Evolutionary conservation across 2,329 filamentous ascomycete species (phyloP).

Genomic region (Penicillium griseofulvum): DNA sequence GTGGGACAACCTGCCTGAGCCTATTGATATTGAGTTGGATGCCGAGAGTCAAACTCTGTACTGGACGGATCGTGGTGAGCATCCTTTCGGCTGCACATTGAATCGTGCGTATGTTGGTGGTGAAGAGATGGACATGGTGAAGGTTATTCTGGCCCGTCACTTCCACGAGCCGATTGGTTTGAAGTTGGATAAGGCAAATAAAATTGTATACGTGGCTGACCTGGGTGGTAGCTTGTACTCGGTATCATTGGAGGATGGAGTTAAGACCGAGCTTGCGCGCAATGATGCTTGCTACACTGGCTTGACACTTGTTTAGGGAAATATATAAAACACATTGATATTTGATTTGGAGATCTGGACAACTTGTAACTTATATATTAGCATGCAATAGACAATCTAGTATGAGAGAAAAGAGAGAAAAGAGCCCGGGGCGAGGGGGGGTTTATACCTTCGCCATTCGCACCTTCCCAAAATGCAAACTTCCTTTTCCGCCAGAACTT

Average conservation of each 20-base stretch:
- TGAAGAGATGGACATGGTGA: conserved; percentile 7
- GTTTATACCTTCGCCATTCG: background rate
- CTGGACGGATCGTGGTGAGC: conserved; percentile 62
- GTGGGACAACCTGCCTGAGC: conserved; percentile 51
- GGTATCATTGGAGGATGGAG: conserved; percentile 16
- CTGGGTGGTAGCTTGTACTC: conserved; percentile 27
- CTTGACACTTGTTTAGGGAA: conserved; percentile 11
- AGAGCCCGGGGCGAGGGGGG: background rate
- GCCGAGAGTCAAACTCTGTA: conserved; percentile 48
- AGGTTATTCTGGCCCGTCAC: conserved; percentile 30
- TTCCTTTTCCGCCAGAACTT: too few relatives aligned
- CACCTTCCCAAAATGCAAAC: background rate
- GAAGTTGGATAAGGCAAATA: conserved; percentile 18
- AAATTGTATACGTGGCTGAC: conserved; percentile 25
- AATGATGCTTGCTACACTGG: conserved; percentile 23
- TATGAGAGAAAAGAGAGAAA: background rate
- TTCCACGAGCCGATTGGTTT: conserved; percentile 43
- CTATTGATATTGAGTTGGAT: conserved; percentile 59
- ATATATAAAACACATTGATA: background rate
- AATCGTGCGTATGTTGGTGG: conserved; percentile 39
- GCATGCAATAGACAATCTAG: background rate
- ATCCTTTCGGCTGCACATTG: conserved; percentile 55
- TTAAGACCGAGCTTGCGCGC: conserved; percentile 18
- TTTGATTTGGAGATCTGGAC: background rate
- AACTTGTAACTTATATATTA: background rate